Percentiles rank a stretch among this genome's conserved stretches.
phyloP scores from a whole-genome alignment of 225 moss, liverwort and hornwort genomes.

The Physcomitrium patens region DNA sequence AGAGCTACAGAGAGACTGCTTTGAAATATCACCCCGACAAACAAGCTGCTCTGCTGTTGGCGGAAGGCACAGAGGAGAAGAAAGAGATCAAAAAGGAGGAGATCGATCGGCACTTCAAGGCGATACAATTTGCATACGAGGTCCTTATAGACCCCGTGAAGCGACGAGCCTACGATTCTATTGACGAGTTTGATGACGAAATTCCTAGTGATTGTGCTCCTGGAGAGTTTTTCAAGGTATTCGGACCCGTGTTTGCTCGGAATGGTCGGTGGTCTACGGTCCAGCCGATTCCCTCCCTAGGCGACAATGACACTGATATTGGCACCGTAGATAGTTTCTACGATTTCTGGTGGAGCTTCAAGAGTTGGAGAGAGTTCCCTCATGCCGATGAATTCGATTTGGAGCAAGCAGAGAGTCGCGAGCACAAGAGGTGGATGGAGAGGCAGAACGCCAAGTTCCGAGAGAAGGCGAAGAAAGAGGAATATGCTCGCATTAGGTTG shows the following conservation, averaged over 20 bases:
- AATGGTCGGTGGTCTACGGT: constrained; percentile 89
- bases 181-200: constrained; percentile 98
- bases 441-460: constrained; percentile 90
- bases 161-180: constrained; percentile 86
- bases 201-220: constrained; percentile 78
- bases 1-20: constrained; percentile 95
- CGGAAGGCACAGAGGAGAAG: constrained; percentile 70
- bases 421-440: constrained; percentile 99
- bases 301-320: constrained; percentile 62
- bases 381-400: constrained; percentile 98
- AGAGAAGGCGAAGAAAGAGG: constrained; percentile 96
- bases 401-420: constrained; percentile 93
- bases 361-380: constrained; percentile 98
- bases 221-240: constrained; percentile 86
- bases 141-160: constrained; percentile 88
- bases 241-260: constrained; percentile 87
- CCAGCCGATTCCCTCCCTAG: constrained; percentile 90
- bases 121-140: constrained; percentile 96
- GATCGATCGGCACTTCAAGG: constrained; percentile 89
- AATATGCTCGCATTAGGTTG: constrained; percentile 77
- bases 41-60: constrained; percentile 81
- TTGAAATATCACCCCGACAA: constrained; percentile 96
- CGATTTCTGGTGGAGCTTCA: constrained; percentile 95
- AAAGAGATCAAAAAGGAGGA: constrained; percentile 92
- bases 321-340: constrained; percentile 77